These are phyloP conservation scores for Termitomyces sp. DNA, from an alignment of 768 basidiomycete genomes.

Conservation along the genomic window DNA sequence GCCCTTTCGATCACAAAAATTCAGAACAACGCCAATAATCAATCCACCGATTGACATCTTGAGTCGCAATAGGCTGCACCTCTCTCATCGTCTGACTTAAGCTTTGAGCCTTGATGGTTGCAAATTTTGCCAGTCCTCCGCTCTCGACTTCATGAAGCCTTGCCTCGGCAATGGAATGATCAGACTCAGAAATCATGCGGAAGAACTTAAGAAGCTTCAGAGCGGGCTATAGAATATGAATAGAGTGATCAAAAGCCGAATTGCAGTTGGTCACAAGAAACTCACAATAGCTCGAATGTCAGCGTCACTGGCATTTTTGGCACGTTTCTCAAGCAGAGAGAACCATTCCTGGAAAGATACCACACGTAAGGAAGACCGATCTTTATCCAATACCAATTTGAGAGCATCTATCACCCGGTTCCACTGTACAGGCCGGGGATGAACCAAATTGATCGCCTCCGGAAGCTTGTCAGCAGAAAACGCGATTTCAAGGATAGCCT, in stretches of 20 bases:
- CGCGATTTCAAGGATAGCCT: conserved; percentile 22
- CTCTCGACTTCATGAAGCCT: conserved; percentile 3
- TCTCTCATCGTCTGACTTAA: conserved; percentile 11
- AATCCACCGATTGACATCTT: conserved; percentile 10
- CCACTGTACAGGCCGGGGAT: conserved; percentile 33
- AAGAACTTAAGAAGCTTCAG: conserved; percentile 30
- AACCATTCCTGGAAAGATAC: conserved; percentile 14
- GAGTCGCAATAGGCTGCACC: neutral
- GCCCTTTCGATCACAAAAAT: neutral
- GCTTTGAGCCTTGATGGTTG: conserved; percentile 7
- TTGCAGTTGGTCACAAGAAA: neutral
- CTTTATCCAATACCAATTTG: neutral
- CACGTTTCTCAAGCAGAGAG: conserved; percentile 7
- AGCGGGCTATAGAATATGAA: conserved; percentile 19
- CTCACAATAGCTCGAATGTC: conserved; percentile 7
- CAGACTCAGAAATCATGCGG: conserved; percentile 19
- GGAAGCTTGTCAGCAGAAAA: conserved; percentile 17
- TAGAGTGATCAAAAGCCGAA: neutral
- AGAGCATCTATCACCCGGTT: conserved; percentile 19
- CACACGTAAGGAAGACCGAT: neutral
- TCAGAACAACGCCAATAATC: conserved; percentile 10
- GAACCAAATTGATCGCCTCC: conserved; percentile 29
- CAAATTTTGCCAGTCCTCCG: conserved; percentile 11
- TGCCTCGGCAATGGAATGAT: conserved; percentile 5
- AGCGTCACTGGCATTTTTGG: neutral